Evolutionary conservation across 2,329 filamentous ascomycete genomes (phyloP), one percentile per base, ranked within the genome.

Genomic region (Colletotrichum limetticola): DNA sequence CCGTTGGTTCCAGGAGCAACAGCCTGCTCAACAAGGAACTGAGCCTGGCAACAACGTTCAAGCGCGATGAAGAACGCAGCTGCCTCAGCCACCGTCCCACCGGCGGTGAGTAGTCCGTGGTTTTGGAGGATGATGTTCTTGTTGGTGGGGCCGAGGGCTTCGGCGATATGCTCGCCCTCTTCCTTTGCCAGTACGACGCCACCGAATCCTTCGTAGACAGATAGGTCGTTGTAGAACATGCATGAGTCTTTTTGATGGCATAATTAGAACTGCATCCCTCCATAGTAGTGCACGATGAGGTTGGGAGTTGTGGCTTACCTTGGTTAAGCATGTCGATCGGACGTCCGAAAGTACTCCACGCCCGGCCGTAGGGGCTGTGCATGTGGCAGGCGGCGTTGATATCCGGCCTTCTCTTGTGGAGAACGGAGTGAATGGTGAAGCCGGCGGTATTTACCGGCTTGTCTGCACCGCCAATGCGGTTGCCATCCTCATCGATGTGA

Each of bases 291-390:
- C 3, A 6, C 1, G 0, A 26, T 11, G 7, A 0, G 9, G 2
- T 42, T 19, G 49, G 16, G 3, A 5, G 22, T 1, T 35, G n/a
- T 11, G 12, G 1, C 30, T 12, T 28, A 70, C 66, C 70, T 52
- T 90, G 91, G 74, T 90, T 93, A 32, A 93, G 82, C 91, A 94
- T 94, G 68, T 93, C 91, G 9, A 94, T 83, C 0, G 86, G 87
- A 6, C 82, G 84, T 1, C 86, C 91, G 78, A 94, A 93, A 0
- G 86, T 85, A 42, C 87, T 89, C 91, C 91, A 94, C 0, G 92
- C 91, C 57, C 92, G 89, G 1, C 91, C 92, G 14, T 89, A 86
- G 19, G 86, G 86, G 19, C 87, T 89, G 79, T 94, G 92, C 19
- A 89, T 87, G 76, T 94, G 92, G 78, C 91, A 93, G 5, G 91